These are phyloP conservation scores for Apiotrichum gracile DNA, from an alignment of 1,284 basidiomycete genomes.

Conservation along the genomic window DNA sequence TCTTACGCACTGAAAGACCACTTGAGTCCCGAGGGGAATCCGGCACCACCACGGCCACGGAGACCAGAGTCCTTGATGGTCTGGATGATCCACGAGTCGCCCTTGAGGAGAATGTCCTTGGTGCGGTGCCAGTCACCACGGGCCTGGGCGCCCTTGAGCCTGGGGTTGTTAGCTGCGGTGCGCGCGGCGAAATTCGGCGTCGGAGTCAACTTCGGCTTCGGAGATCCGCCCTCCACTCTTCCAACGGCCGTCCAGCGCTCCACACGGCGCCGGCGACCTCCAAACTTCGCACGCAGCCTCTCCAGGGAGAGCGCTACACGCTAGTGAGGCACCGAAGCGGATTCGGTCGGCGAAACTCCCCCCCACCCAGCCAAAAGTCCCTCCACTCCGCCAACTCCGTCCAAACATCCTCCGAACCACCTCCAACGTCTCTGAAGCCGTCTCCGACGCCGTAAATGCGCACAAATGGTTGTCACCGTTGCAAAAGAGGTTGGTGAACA, in stretches of 20 bases:
- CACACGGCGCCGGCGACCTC: too few species aligned
- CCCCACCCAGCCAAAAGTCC: too few species aligned
- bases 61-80: constrained; percentile 93
- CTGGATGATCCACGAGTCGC: constrained; percentile 89
- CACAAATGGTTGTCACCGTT: constrained; percentile 64
- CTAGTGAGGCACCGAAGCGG: too few species aligned
- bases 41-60: constrained; percentile 92
- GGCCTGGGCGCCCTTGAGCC: constrained; percentile 74
- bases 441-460: not conserved
- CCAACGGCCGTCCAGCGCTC: too few species aligned
- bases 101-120: constrained; percentile 74
- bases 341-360: too few species aligned
- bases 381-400: too few species aligned
- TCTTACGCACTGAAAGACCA: constrained; percentile 81
- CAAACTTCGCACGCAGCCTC: too few species aligned
- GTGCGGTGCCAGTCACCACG: constrained; percentile 98
- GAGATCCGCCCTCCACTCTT: not conserved
- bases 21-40: constrained; percentile 94
- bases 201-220: too few species aligned
- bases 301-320: too few species aligned
- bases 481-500: constrained; percentile 77
- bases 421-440: not conserved
- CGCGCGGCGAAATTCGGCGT: not conserved
- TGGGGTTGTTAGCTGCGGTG: not conserved
- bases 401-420: too few species aligned